Percentiles rank a stretch among this genome's conserved stretches.
Evolutionary conservation across 169 alveolate genomes (phyloP).

Genomic region (Plasmodium cynomolgi): DNA sequence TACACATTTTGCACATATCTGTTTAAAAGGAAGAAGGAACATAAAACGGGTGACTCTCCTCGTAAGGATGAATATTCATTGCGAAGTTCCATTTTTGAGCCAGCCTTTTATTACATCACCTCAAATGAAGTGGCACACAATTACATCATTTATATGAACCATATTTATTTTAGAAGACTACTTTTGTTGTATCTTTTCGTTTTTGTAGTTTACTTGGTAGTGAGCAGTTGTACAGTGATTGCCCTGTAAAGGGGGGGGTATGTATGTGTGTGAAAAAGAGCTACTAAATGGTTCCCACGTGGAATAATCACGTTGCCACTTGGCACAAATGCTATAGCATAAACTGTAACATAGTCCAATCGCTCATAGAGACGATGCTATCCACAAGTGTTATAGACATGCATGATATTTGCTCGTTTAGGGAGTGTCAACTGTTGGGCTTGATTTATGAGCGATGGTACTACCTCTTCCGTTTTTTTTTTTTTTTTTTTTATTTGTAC

Average conservation of each 20-base stretch:
- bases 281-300: not conserved
- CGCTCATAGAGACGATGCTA: not conserved
- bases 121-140: constrained; percentile 32
- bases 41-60: constrained; percentile 1
- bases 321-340: not conserved
- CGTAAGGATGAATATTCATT: not conserved
- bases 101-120: constrained; percentile 25
- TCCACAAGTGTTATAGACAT: not conserved
- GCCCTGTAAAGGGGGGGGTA: not conserved
- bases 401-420: not conserved
- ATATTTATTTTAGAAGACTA: constrained; percentile 28
- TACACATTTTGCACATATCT: not conserved
- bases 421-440: not conserved
- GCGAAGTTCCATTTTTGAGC: not conserved
- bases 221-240: not conserved
- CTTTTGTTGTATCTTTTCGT: constrained; percentile 28
- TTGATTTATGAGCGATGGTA: not conserved
- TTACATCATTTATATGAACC: constrained; percentile 43
- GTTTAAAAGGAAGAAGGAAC: not conserved
- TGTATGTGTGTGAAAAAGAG: not conserved
- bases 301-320: not conserved
- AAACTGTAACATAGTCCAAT: not conserved
- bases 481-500: not conserved
- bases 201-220: constrained; percentile 20
- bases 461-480: not conserved